Conservation (phyloP, 2,329 filamentous ascomycete genomes). For the Talaromyces sp. region DNA sequence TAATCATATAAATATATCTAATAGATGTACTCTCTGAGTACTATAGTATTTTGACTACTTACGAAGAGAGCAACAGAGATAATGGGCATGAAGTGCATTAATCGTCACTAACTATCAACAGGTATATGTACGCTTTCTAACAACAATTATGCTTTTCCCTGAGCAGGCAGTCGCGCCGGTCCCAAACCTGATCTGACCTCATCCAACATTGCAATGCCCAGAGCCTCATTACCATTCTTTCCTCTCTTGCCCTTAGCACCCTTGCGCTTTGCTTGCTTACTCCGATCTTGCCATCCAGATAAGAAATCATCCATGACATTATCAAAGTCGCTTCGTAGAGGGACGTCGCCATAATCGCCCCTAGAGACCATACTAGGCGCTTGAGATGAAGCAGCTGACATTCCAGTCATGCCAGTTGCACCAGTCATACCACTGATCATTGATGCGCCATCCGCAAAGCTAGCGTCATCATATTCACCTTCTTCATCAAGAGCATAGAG, state of each 20-base stretch:
- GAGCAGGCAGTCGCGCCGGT: conserved; percentile 59
- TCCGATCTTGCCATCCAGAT: conserved; percentile 53
- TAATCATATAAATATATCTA: conserved; percentile 17
- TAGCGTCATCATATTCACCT: conserved; percentile 50
- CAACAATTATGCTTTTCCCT: conserved; percentile 29
- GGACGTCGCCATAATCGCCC: conserved; percentile 41
- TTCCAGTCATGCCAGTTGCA: conserved; percentile 37
- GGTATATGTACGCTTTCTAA: not conserved
- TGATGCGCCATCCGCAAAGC: conserved; percentile 36
- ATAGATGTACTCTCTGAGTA: not conserved
- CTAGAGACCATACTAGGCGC: conserved; percentile 53
- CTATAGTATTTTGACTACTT: not conserved
- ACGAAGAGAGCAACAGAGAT: not conserved
- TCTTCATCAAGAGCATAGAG: conserved; percentile 65
- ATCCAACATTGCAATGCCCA: conserved; percentile 82
- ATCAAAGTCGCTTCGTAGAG: conserved; percentile 76
- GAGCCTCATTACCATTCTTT: conserved; percentile 76
- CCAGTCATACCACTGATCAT: conserved; percentile 44
- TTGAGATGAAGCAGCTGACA: conserved; percentile 60
- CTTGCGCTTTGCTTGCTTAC: conserved; percentile 41
- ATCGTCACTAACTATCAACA: conserved; percentile 19
- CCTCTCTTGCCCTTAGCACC: conserved; percentile 56
- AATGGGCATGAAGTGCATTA: conserved; percentile 21
- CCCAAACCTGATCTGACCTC: conserved; percentile 80
- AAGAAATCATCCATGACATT: conserved; percentile 91